Base-by-base conservation (phyloP, 805 yeast genomes). In the Cyberlindnera suaveolens region DNA sequence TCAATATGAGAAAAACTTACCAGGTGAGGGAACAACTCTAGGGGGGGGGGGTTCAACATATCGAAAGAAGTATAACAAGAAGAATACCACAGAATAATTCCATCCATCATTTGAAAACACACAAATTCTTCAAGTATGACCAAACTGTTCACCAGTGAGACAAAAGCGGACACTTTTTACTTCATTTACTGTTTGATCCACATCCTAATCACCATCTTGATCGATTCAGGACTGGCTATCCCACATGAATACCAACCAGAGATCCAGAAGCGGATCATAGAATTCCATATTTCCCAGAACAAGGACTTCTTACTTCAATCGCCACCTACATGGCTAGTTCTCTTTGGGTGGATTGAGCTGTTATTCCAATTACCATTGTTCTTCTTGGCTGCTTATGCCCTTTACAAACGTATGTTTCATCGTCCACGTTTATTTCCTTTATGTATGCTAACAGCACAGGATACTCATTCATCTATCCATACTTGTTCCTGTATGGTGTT, bases 301-400 rank as follows among this genome's bases (percentile, higher is more conserved):
- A 77, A 83, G 41, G 99, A 91, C 62, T 80, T 85, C 48, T 64
- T 91, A 19, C 64, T 85, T 15, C 58, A 58, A 7, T 63, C 69
- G 8, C 69, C 74, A 14, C 91, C 95, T 1, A 52, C 66, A 3
- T 91, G 97, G 97, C 71, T 91, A 39, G 65, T 72, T 43, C 60
- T 74, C 31, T 88, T 85, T 61, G 95, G 89, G 1, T 62, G 72
- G 51, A 58, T 87, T 44, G 99, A 91, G 61, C 47, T 90, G 34
- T 39, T 78, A 3, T 71, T 84, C 51, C 99, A 91, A 64, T 59
- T 85, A 40, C 99, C 99, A 1, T 68, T 85, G 26, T 93, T 93
- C 62, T 54, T 78, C 36, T 49, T 65, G 13, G 78, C 73, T 11
- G 69, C 71, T 1, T 52, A 49, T 36, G 56, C 58, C 31, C 50